Evolutionary conservation across 495 filamentous ascomycete species (phyloP), one percentile per base, ranked within the genome.

Genomic region (Tuber calosporum): DNA sequence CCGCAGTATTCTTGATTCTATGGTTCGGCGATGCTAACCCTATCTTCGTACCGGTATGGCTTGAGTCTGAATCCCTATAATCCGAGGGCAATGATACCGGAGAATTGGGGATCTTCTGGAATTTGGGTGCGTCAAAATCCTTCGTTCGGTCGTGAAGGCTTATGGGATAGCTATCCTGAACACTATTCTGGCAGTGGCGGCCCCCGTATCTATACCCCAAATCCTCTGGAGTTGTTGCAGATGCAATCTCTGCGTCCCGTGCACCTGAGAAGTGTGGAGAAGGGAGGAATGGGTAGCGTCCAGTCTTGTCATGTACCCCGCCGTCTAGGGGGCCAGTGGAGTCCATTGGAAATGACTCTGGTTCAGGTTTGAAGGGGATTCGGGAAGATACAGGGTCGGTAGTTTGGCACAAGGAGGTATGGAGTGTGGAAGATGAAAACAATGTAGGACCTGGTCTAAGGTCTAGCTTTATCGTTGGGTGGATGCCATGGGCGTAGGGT

Each of bases 351-450:
- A 70, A 77, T 73, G 71, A 22, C 42, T 34, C 70, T 69, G 62
- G 68, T 37, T 73, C 58, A 43, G 76, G 68, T 34, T 77, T 75
- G 30, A 66, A 78, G 69, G 77, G 73, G 67, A 77, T 39, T 73
- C 68, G 37, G 34, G 76, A 77, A 34, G 74, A 73, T 67, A 78
- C 62, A 45, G 74, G 76, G 71, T 77, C 74, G 36, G 76, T 77
- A 8, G 74, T 78, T 73, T 78, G 76, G 71, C 74, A 73, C 37
- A 78, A 69, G 37, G 76, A 77, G 58, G 13, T 77, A 70, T 78
- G 70, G 34, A 77, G 71, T 69, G 70, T 74, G 58, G 38, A 71
- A 48, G 68, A 77, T 34, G 71, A 68, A 68, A 77, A 77, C 38
- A 77, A 58, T 20, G 76, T 71, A 43, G 73, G 77, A 62, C 73